A percentile compares a stretch with the other conserved stretches of the same genome.
Conservation (phyloP, 1,284 basidiomycete species). For the Moesziomyces antarcticus region DNA sequence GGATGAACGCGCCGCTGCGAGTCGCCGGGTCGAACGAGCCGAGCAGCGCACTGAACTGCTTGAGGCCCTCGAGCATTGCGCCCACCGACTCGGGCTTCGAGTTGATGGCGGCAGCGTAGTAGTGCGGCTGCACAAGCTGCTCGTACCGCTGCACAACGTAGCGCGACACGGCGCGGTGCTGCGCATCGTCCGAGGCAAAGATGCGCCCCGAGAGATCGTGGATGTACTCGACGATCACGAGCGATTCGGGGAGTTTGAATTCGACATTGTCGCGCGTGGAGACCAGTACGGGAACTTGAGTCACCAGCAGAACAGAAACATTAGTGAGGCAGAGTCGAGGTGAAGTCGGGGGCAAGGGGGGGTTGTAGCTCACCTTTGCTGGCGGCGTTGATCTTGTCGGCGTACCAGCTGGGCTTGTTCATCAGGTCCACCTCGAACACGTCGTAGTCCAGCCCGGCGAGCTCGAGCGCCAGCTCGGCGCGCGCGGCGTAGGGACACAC, state of each 20-base stretch:
- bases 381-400: constrained; percentile 20
- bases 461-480: constrained; percentile 19
- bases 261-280: neutral
- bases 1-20: constrained; percentile 2
- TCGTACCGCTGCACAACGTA: constrained; percentile 23
- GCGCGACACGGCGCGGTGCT: constrained; percentile 5
- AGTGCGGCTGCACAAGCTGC: constrained; percentile 21
- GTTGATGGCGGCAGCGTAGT: neutral
- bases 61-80: constrained; percentile 2
- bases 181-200: neutral
- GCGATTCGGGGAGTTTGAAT: constrained; percentile 27
- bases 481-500: constrained; percentile 33
- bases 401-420: constrained; percentile 35
- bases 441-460: constrained; percentile 13
- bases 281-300: constrained; percentile 23
- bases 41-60: constrained; percentile 8
- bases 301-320: neutral
- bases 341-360: neutral
- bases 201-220: constrained; percentile 4
- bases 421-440: constrained; percentile 24
- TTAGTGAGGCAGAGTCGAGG: neutral
- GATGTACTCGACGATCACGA: constrained; percentile 38
- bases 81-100: neutral
- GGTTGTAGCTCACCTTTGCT: constrained; percentile 10
- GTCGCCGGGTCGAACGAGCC: neutral